phyloP scores from a whole-genome alignment of 768 basidiomycete species.

The Hygrophorus pudorinus region DNA sequence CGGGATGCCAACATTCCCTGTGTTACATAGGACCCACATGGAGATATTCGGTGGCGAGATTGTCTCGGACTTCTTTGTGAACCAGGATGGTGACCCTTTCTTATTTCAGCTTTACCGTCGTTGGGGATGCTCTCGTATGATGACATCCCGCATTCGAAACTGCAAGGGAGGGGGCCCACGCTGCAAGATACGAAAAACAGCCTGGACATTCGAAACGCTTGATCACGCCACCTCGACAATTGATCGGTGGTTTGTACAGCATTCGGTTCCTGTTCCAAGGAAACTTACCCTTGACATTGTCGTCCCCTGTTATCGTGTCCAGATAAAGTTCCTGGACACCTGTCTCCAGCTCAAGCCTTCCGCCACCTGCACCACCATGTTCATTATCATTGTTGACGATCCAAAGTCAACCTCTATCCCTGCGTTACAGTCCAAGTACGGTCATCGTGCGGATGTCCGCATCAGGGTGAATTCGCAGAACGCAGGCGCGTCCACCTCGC shows the following conservation, averaged over 20 bases:
- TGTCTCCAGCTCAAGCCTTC: constrained; percentile 37
- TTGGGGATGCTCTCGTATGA: constrained; percentile 40
- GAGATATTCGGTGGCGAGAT: constrained; percentile 43
- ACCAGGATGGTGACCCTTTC: constrained; percentile 52
- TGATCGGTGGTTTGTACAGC: constrained; percentile 26
- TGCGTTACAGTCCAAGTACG: constrained; percentile 30
- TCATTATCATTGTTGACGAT: constrained; percentile 49
- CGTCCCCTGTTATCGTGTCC: constrained; percentile 47
- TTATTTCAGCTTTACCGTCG: constrained; percentile 52
- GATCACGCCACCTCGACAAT: constrained; percentile 27
- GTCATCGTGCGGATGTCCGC: constrained; percentile 37
- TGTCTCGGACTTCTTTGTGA: constrained; percentile 41
- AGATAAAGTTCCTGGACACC: constrained; percentile 29
- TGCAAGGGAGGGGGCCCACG: constrained; percentile 32
- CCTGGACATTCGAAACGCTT: constrained; percentile 42
- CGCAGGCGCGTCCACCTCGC: constrained; percentile 41
- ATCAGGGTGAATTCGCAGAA: constrained; percentile 41
- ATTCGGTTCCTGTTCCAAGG: constrained; percentile 15
- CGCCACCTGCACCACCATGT: constrained; percentile 36
- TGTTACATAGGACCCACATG: constrained; percentile 45
- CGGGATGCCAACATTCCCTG: constrained; percentile 55
- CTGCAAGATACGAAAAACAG: constrained; percentile 38
- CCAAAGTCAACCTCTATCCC: constrained; percentile 31
- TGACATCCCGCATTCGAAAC: constrained; percentile 32
- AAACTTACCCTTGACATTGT: constrained; percentile 45